Evolutionary conservation across 2,329 filamentous ascomycete genomes (phyloP).

Genomic region (Colletotrichum godetiae): DNA sequence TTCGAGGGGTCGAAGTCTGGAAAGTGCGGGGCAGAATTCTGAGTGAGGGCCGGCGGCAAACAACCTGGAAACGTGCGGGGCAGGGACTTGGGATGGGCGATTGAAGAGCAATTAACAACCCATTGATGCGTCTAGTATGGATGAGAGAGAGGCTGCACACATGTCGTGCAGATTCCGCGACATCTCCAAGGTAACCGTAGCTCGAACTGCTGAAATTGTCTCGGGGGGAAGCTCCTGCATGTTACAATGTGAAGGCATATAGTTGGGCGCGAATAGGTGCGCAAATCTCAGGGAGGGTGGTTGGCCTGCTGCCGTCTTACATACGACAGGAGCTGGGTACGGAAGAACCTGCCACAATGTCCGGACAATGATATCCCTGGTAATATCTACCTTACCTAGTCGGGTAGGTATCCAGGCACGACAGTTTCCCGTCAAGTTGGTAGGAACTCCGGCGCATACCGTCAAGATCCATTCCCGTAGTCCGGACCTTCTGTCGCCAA

Average conservation of each 20-base stretch:
- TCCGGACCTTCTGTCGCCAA: background rate
- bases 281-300: background rate
- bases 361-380: background rate
- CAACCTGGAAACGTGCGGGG: constrained; percentile 29
- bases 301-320: background rate
- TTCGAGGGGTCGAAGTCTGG: background rate
- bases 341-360: background rate
- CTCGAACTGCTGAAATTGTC: background rate
- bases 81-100: constrained; percentile 5
- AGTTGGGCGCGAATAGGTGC: background rate
- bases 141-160: constrained; percentile 11
- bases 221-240: background rate
- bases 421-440: background rate
- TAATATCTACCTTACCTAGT: background rate
- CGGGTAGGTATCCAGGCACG: background rate
- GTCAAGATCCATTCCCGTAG: background rate
- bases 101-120: constrained; percentile 3
- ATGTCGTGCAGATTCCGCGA: constrained; percentile 24
- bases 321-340: background rate
- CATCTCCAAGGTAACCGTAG: background rate
- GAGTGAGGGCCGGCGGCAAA: constrained; percentile 14
- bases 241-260: background rate
- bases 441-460: background rate
- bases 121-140: constrained; percentile 12
- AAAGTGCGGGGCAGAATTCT: constrained; percentile 25